Base-by-base conservation (phyloP, 208 protist species). In the Strigomonas culicis region DNA sequence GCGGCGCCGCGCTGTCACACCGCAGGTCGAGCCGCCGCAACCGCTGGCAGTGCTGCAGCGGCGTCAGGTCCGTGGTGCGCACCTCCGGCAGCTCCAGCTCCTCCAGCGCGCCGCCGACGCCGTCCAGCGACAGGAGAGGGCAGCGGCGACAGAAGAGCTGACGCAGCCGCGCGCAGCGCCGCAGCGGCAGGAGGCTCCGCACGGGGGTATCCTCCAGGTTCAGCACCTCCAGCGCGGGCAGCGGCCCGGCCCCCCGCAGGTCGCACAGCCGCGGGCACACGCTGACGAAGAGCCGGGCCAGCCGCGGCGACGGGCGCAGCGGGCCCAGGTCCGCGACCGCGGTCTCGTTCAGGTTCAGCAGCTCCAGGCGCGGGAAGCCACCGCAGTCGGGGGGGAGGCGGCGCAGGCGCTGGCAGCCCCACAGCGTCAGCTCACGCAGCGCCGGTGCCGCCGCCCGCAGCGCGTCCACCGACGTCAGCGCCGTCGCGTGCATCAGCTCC, bases 211-310 rank as follows among this genome's bases (percentile, higher is more conserved):
- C 30, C 28, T 64, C 2, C n/a, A 47, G 46, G 15, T 43, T 56
- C 21, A 64, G 46, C 47, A 30, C 24, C 31, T 28, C 41, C 15
- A 64, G 59, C 15, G 27, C 22, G 13, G 25, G 4, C 17, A 64
- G 46, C 11, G 22, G 4, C 7, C 27, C 15, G 21, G 41, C 3
- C 13, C 28, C 24, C 2, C 59, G 31, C 46, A 64, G 31, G 17
- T 64, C 47, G 4, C n/a, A 44, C 2, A 55, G 28, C 22, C 10
- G 3, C 21, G 46, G 59, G 59, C 59, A 64, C 46, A 56, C 28
- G 31, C 44, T 47, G 46, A 64, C 44, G n/a, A n/a, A 47, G 19
- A 55, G 59, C 59, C 55, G 46, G 43, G 49, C 58, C 39, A 63
- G 58, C 39, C 43, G 43, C 24, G 43, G 28, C 7, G 43, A 63